phyloP scores from a whole-genome alignment of 2,329 filamentous ascomycete genomes.

The Cladosporium sp. region DNA sequence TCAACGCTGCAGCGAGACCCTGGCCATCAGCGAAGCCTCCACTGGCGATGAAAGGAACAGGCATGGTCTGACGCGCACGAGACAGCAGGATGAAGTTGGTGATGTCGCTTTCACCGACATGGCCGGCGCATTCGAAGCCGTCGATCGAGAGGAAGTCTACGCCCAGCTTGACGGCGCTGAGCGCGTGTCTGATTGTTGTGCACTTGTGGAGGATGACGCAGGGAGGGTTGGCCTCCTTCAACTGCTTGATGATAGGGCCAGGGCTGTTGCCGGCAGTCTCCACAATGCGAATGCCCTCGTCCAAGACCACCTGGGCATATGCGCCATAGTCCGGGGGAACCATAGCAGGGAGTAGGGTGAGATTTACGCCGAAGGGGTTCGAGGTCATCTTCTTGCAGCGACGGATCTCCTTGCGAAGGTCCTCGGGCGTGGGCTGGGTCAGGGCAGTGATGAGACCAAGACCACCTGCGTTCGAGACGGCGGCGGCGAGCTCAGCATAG shows the following conservation, averaged over 20 bases:
- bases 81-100: slow-evolving; percentile 88
- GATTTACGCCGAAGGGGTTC: slow-evolving; percentile 87
- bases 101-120: slow-evolving; percentile 84
- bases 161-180: slow-evolving; percentile 87
- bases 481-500: slow-evolving; percentile 74
- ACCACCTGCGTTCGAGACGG: slow-evolving; percentile 79
- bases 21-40: slow-evolving; percentile 95
- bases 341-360: slow-evolving; percentile 88
- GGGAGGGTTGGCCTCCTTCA: slow-evolving; percentile 70
- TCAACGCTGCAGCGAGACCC: slow-evolving; percentile 86
- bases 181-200: slow-evolving; percentile 91
- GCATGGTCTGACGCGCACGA: slow-evolving; percentile 79
- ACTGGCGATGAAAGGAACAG: slow-evolving; percentile 89
- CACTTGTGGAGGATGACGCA: slow-evolving; percentile 92
- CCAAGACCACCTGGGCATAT: slow-evolving; percentile 89
- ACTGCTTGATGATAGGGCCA: slow-evolving; percentile 82
- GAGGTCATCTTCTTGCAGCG: slow-evolving; percentile 78
- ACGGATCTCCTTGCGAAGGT: slow-evolving; percentile 89
- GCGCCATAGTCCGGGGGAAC: slow-evolving; percentile 89
- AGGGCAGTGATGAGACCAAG: slow-evolving; percentile 82
- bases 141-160: slow-evolving; percentile 97
- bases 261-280: slow-evolving; percentile 92
- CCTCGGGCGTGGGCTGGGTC: slow-evolving; percentile 89
- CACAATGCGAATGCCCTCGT: slow-evolving; percentile 87
- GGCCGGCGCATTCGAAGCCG: slow-evolving; percentile 93